Evolutionary conservation across 768 basidiomycete species (phyloP), one percentile per base, ranked within the genome.

Genomic region (Serendipita vermifera): DNA sequence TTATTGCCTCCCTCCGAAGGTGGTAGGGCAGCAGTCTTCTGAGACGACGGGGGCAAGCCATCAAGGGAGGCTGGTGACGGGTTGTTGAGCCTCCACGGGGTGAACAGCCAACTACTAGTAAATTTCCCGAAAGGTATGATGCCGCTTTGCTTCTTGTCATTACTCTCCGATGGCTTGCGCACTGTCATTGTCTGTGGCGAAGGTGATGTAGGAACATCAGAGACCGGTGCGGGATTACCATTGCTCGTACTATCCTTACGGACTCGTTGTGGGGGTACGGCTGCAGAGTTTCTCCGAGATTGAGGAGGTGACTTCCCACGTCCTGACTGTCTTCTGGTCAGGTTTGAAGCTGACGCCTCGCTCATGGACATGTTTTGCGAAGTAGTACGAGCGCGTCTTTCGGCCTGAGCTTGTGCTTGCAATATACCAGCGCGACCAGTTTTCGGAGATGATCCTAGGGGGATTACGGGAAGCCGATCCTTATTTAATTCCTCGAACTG

Each of bases 21-120:
- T 51, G n/a, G 24, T 7, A 29, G 17, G 32, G 46, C 26, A 26
- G 46, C 24, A 31, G 24, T 15, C 22, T 51, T 31, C 24, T 51
- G 26, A n/a, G 46, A 7, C 17, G 46, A 31, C 22, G n/a, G n/a
- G n/a, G n/a, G n/a, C n/a, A n/a, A n/a, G n/a, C n/a, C n/a, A n/a
- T n/a, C n/a, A n/a, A n/a, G n/a, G n/a, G n/a, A n/a, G n/a, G n/a
- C n/a, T n/a, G n/a, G n/a, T n/a, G n/a, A n/a, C n/a, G 20, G 46
- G n/a, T 15, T 31, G 17, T 51, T 51, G 46, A 51, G 46, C 24
- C 46, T 51, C 46, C 46, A 51, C 26, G 46, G 46, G 29, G 46
- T 51, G 46, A 51, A 31, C 9, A 51, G 46, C 46, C 46, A 51
- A n/a, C 46, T 51, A n/a, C 46, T 29, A 5, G 46, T 51, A 22